Base-by-base conservation (phyloP, 2,329 filamentous ascomycete species). In the Stagonosporopsis rhizophila region DNA sequence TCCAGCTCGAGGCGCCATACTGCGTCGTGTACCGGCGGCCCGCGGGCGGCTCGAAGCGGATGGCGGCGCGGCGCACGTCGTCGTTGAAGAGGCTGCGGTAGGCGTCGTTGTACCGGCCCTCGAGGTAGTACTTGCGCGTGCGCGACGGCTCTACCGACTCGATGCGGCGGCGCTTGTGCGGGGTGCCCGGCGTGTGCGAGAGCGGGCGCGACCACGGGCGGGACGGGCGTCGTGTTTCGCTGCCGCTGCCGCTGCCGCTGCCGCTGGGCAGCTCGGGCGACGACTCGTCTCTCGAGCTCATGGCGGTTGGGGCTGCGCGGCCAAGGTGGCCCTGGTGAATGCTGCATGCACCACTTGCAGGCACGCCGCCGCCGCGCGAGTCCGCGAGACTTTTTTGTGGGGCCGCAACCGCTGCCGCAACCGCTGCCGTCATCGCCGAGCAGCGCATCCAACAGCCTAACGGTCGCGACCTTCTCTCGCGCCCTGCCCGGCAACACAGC, bases 1-100 rank as follows among this genome's bases (percentile, higher is more conserved):
- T 87, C 94, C 94, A 98, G 11, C 76, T 64, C 0, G 87, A 86
- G 23, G 86, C 80, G 20, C 92, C 92, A 46, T 92, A 77, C 66
- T 92, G 89, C 2, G 83, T 53, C 82, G 32, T 77, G 46, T 44
- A 62, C 39, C 58, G 61, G 37, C 30, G 12, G 30, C 41, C 51
- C 14, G 41, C 30, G 19, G 45, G 41, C 5, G 51, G 38, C 22
- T 30, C 28, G 9, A 11, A 68, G 35, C 62, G 65, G 20, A 58
- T 41, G 15, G 62, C 64, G 1, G 62, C 64, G 14, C 57, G 54
- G 19, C 25, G 46, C 11, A 76, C 67, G 3, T 61, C 44, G n/a
- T 70, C 56, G 51, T 77, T 77, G 60, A 71, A 74, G 4, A 77
- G 60, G 1, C 60, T 38, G 39, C 74, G 73, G 57, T 77, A 78